Base-by-base conservation (phyloP, 2,329 filamentous ascomycete genomes). In the Ceratocystis albifundus region DNA sequence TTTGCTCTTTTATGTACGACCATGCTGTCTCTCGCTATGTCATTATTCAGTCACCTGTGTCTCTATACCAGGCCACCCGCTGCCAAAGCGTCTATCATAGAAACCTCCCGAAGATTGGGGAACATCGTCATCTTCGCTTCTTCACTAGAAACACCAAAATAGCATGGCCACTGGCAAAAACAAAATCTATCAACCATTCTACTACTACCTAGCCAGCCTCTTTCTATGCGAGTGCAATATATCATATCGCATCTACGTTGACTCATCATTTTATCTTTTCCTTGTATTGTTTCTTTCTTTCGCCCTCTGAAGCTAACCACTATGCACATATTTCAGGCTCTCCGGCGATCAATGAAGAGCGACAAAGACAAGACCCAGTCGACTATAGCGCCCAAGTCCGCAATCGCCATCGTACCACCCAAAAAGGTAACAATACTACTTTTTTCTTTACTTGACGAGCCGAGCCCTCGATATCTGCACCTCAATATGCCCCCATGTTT, bases 321-420 rank as follows among this genome's bases (percentile, higher is more conserved):
- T 50, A 77, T 78, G 75, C 76, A 76, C 73, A 71, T 50, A 6
- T 70, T 80, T 61, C 78, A 90, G 88, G 87, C 87, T 75, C 83
- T 96, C 77, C 85, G 91, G 75, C 84, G 90, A 78, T 96, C 90
- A 69, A 88, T 96, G 77, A 96, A 96, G 79, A 88, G 89, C 76
- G 90, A 95, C 71, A 95, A 91, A 80, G 85, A 87, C 74, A 84
- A 85, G 70, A 82, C 85, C 70, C 88, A 89, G 74, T 82, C 89
- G 71, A 87, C 88, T 67, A 88, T 96, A 71, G 85, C 87, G 17
- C 87, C 88, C 70, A 96, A 96, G 76, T 88, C 91, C 66, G 88
- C 90, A 50, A 84, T 93, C 70, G 90, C 91, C 64, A 96, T 96
- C 73, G 84, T 94, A 30, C 90, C 92, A 65, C 92, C 92, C 1